Conservation (phyloP, 176 grass and related monocot genomes). For the Oryza officinalis region DNA sequence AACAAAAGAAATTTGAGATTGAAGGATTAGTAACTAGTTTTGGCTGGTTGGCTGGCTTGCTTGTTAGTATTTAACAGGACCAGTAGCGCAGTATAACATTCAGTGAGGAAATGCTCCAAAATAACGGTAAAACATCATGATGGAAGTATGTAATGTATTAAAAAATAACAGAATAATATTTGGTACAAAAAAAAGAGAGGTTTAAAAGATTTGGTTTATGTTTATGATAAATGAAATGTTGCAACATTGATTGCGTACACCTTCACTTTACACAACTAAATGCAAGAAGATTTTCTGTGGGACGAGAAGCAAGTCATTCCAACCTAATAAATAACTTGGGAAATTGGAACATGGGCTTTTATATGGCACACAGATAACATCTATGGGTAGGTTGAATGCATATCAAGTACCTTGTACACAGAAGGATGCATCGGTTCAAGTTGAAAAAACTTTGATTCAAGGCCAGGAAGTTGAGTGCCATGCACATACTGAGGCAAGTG, state of each 20-base stretch:
- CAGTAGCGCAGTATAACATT: neutral
- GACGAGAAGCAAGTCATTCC: constrained; percentile 3
- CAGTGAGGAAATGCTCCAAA: constrained; percentile 9
- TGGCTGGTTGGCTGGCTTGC: neutral
- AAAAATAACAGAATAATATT: neutral
- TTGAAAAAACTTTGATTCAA: constrained; percentile 91
- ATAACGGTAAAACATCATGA: neutral
- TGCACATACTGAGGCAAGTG: constrained; percentile 90
- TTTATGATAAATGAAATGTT: neutral
- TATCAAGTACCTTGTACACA: constrained; percentile 79
- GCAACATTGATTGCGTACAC: neutral
- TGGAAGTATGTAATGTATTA: neutral
- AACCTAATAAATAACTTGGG: neutral
- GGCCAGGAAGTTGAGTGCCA: constrained; percentile 94
- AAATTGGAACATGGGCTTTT: neutral
- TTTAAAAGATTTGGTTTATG: neutral
- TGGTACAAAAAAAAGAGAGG: neutral
- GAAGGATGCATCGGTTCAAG: constrained; percentile 91
- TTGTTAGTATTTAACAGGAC: neutral
- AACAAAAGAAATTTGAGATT: neutral
- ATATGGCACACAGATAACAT: neutral
- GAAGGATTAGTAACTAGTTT: neutral
- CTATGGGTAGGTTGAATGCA: neutral
- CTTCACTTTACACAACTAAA: neutral
- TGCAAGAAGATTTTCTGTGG: neutral